Conservation (phyloP, 345 rosid species). For the Moricandia arvensis region DNA sequence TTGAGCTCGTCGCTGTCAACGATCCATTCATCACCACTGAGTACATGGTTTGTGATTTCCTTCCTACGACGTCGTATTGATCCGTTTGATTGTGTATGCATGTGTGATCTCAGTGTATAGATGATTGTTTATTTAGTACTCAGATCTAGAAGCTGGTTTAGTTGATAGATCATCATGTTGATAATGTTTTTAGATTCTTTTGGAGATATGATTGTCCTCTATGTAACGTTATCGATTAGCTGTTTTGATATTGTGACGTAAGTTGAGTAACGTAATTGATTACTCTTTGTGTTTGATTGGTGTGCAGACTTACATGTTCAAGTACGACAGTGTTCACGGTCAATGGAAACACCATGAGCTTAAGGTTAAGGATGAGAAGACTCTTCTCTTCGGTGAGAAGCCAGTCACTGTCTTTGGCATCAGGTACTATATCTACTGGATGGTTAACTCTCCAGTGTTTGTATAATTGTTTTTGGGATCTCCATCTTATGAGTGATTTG, state of each 20-base stretch:
- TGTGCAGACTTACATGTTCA: conserved; percentile 83
- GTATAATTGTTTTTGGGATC: background rate
- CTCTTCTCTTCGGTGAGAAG: conserved; percentile 85
- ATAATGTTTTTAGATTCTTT: background rate
- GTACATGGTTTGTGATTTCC: conserved; percentile 57
- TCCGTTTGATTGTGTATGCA: background rate
- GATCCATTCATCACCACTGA: conserved; percentile 76
- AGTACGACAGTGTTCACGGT: conserved; percentile 93
- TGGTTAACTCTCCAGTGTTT: background rate
- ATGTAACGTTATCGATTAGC: background rate
- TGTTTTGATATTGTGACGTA: background rate
- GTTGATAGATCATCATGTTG: background rate
- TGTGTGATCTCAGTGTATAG: background rate
- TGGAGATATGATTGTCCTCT: background rate
- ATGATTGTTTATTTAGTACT: background rate
- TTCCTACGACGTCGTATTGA: background rate
- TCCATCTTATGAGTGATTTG: background rate
- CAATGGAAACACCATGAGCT: conserved; percentile 85
- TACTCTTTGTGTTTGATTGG: conserved; percentile 2
- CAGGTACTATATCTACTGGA: conserved; percentile 31
- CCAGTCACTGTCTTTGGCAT: conserved; percentile 68
- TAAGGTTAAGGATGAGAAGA: conserved; percentile 75
- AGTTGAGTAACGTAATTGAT: background rate
- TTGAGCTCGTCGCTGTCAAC: conserved; percentile 85
- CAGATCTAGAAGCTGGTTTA: background rate